Conservation (phyloP, 306 rosid species). For the Parietaria judaica region DNA sequence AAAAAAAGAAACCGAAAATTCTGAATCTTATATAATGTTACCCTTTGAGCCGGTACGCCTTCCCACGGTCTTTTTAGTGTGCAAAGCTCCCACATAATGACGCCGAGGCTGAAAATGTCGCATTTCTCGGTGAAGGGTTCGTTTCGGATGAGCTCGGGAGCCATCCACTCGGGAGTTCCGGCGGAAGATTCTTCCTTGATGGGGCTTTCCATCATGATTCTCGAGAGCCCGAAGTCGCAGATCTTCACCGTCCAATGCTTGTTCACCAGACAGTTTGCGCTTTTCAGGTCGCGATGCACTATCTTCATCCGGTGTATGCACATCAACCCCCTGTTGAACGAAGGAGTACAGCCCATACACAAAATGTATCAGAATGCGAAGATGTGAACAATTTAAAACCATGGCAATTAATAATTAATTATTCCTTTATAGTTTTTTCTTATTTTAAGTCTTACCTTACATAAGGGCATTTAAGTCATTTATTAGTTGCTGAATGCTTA, state of each 20-base stretch:
- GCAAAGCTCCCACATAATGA: conserved; percentile 94
- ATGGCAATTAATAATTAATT: no score
- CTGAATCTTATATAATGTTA: conserved; percentile 10
- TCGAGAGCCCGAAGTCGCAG: conserved; percentile 97
- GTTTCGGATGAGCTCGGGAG: conserved; percentile 91
- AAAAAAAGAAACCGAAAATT: not conserved
- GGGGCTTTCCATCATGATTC: conserved; percentile 54
- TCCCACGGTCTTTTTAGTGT: conserved; percentile 92
- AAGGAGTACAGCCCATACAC: conserved; percentile 20
- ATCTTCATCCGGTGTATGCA: conserved; percentile 96
- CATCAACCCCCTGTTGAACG: conserved; percentile 82
- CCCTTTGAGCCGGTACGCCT: conserved; percentile 86
- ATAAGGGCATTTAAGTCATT: no score
- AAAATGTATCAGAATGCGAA: not conserved
- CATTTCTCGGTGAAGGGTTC: conserved; percentile 95
- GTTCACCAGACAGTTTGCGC: conserved; percentile 94
- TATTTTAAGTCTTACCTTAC: no score
- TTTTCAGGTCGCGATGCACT: conserved; percentile 88
- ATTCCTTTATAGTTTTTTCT: no score
- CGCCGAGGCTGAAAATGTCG: conserved; percentile 94
- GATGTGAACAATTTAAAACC: no score
- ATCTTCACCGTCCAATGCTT: conserved; percentile 91
- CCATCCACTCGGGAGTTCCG: conserved; percentile 99
- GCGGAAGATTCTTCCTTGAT: conserved; percentile 69
- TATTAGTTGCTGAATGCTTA: no score